Evolutionary conservation across 2,329 filamentous ascomycete species (phyloP), one percentile per base, ranked within the genome.

Genomic region (Zopfia rhizophila): DNA sequence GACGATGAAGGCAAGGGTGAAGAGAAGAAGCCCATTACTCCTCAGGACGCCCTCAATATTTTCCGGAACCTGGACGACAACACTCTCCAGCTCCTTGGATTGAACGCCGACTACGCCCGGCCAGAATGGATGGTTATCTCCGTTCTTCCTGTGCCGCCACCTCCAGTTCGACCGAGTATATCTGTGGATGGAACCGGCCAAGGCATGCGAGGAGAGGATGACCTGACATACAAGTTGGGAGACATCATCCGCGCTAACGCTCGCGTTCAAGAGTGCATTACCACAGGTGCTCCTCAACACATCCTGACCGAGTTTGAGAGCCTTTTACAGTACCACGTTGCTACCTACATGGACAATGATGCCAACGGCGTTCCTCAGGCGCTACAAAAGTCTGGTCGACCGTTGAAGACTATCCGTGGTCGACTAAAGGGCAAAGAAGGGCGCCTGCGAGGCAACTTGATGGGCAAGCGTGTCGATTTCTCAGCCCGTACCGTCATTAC

Each of bases 401-500:
- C 95, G 1, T 89, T 99, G 59, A 99, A 99, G 78, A 91, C 94
- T 12, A 96, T 99, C 57, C 90, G 95, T 63, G 91, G 91, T 51
- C 92, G 94, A 75, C 82, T 99, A 71, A 99, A 99, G 85, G 95
- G 95, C 54, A 99, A 99, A 77, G 94, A 99, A 70, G 94, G 94
- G 60, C 91, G 94, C 81, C 85, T 99, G 17, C 88, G 94, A 78
- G 94, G 95, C 69, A 99, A 99, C 75, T 80, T 99, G 81, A 99
- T 99, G 95, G 94, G 94, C 55, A 99, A 99, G 77, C 91, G 92
- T 85, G 94, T 99, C 51, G 94, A 99, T 71, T 99, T 99, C 68
- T 99, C 95, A 0, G 95, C 95, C 25, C 94, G 94, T 87, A 99
- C 95, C 22, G 94, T 99, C 78, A 99, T 99, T 72, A 99, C 95